Conservation (phyloP, 2,329 filamentous ascomycete species). For the Periconia digitata region DNA sequence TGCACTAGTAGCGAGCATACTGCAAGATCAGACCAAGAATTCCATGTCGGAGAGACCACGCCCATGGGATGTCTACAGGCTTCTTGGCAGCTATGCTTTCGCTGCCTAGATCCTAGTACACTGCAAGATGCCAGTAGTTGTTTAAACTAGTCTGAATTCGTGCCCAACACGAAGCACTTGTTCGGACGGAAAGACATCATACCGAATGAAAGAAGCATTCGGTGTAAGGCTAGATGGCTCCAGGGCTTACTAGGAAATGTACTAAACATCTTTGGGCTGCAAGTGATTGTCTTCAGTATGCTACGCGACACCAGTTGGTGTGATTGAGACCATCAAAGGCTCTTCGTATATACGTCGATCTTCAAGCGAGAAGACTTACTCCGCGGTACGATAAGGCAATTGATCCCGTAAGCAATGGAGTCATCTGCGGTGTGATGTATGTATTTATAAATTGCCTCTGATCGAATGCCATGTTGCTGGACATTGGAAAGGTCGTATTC, state of each 20-base stretch:
- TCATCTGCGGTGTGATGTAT: too few species aligned
- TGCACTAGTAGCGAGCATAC: slow-evolving; percentile 6
- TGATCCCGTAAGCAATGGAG: too few species aligned
- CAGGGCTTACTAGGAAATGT: not conserved
- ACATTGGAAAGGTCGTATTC: not conserved
- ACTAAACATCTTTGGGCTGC: not conserved
- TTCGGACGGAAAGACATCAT: not conserved
- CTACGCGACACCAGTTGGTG: not conserved
- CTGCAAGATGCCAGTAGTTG: not conserved
- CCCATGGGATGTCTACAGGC: slow-evolving; percentile 17
- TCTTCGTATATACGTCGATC: not conserved
- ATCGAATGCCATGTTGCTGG: too few species aligned
- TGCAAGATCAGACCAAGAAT: slow-evolving; percentile 1
- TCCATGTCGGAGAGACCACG: slow-evolving; percentile 1
- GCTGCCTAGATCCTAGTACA: slow-evolving; percentile 6
- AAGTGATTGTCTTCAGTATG: not conserved
- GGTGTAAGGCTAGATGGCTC: not conserved
- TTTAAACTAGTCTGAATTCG: not conserved
- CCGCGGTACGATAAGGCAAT: too few species aligned
- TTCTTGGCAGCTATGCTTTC: slow-evolving; percentile 18
- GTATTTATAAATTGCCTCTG: too few species aligned
- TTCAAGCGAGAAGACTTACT: not conserved
- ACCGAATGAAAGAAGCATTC: not conserved
- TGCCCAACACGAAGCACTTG: not conserved
- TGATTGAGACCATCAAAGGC: not conserved